phyloP scores from a whole-genome alignment of 2,329 filamentous ascomycete genomes.

The Aspergillus quadrilineatus region DNA sequence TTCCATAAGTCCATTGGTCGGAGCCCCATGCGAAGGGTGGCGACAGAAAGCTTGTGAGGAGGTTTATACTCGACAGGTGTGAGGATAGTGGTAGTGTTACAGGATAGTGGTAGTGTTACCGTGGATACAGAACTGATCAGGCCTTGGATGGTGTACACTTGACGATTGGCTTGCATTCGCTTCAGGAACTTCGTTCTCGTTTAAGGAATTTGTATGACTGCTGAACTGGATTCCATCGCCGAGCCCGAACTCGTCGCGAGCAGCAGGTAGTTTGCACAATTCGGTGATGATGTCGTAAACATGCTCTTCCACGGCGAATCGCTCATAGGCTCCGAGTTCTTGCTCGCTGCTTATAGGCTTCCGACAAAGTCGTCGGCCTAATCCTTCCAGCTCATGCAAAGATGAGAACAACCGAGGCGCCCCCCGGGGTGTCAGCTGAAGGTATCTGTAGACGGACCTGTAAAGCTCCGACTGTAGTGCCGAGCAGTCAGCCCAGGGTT shows the following conservation, averaged over 20 bases:
- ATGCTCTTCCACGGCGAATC: constrained; percentile 24
- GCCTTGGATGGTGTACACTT: too few species aligned
- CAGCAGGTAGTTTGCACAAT: constrained; percentile 23
- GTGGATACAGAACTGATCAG: too few species aligned
- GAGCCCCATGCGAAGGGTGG: too few species aligned
- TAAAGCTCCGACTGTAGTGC: constrained; percentile 22
- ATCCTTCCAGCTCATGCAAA: constrained; percentile 13
- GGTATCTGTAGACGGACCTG: constrained; percentile 20
- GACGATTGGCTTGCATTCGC: too few species aligned
- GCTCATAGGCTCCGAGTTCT: constrained; percentile 22
- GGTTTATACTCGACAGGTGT: too few species aligned
- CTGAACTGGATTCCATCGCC: constrained; percentile 23
- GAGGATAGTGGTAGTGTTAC: too few species aligned
- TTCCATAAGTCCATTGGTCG: too few species aligned
- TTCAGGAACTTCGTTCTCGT: too few species aligned
- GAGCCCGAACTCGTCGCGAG: constrained; percentile 21
- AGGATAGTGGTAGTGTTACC: too few species aligned
- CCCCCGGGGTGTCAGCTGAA: constrained; percentile 4
- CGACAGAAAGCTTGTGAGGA: too few species aligned
- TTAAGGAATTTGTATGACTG: constrained; percentile 13
- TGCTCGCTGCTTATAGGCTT: constrained; percentile 20
- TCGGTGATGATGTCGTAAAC: constrained; percentile 24
- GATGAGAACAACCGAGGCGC: constrained; percentile 13
- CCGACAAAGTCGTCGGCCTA: constrained; percentile 5
- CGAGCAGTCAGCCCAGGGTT: constrained; percentile 23